Evolutionary conservation across 257 asterid species (phyloP), one percentile per base, ranked within the genome.

Genomic region (Nicotiana otophora): DNA sequence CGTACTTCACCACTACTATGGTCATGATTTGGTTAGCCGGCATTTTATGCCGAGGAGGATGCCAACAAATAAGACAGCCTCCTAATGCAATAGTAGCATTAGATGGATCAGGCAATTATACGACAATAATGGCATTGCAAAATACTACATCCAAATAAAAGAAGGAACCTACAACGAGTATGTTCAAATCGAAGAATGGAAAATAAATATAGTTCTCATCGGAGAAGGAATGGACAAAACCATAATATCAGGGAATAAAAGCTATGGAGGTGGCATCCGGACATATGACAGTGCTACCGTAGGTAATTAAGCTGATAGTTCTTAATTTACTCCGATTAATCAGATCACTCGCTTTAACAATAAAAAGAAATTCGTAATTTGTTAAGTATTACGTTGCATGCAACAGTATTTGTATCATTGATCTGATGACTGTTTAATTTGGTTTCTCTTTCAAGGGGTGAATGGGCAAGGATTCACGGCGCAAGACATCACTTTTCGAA

Each of bases 181-280:
- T 10, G 77, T 84, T 4, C 8, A 23, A 58, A 58, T 3, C 3
- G 0, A 2, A 78, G 61, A 51, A 17, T 58, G 26, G 26, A 76
- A 84, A 28, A 77, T 10, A 7, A 81, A 84, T 20, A 12, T 84
- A 7, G 46, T 51, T 7, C 55, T 84, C 4, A 26, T 81, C 5
- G 87, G 87, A 10, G 82, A 84, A 5, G 87, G 84, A 5, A 67
- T n/a, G 10, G 33, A 75, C 46, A 74, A 5, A 7, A 84, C 82
- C 5, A 39, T 54, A 7, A 72, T 84, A 39, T 62, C 55, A 5
- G 84, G 82, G 10, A 81, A 67, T 17, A 81, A 16, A 34, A 74
- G 82, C 26, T 4, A 1, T 0, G 36, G 3, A 10, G 10, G 36
- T 19, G 84, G 84, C 11, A 20, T 42, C 12, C 1, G 6, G 4